Evolutionary conservation across 179 eudicot genomes (phyloP).

Genomic region (Nepenthes alata): DNA sequence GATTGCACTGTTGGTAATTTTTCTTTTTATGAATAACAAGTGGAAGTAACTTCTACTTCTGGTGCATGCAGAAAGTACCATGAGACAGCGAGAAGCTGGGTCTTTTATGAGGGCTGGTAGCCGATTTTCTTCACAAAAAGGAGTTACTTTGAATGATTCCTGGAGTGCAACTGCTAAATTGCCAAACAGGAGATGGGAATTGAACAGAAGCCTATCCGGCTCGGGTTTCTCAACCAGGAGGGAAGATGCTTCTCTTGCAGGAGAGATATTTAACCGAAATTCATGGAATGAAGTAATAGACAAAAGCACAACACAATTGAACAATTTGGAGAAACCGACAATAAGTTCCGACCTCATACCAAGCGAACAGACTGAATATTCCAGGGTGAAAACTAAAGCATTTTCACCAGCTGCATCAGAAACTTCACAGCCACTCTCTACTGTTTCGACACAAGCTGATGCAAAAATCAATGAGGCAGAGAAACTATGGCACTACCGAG

Average conservation of each 20-base stretch:
- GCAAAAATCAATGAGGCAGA: slow-evolving; percentile 53
- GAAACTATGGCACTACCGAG: slow-evolving; percentile 79
- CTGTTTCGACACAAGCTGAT: slow-evolving; percentile 23
- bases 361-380: slow-evolving; percentile 17
- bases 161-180: slow-evolving; percentile 44
- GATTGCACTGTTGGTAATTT: neutral
- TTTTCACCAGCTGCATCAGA: slow-evolving; percentile 26
- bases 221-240: slow-evolving; percentile 31
- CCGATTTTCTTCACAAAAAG: slow-evolving; percentile 48
- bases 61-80: slow-evolving; percentile 34
- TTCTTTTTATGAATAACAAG: neutral
- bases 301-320: slow-evolving; percentile 17
- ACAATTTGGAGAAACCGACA: slow-evolving; percentile 32
- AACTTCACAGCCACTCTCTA: slow-evolving; percentile 25
- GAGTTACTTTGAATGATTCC: slow-evolving; percentile 37
- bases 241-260: slow-evolving; percentile 25
- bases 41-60: neutral
- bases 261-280: slow-evolving; percentile 27
- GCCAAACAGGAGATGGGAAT: slow-evolving; percentile 45
- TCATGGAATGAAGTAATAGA: slow-evolving; percentile 41
- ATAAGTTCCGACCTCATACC: slow-evolving; percentile 20
- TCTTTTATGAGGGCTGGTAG: slow-evolving; percentile 52
- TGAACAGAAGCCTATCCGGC: slow-evolving; percentile 28
- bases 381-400: slow-evolving; percentile 24
- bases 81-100: slow-evolving; percentile 38